These are phyloP conservation scores for Boletales sp. DNA, from an alignment of 768 basidiomycete genomes.

Conservation along the genomic window DNA sequence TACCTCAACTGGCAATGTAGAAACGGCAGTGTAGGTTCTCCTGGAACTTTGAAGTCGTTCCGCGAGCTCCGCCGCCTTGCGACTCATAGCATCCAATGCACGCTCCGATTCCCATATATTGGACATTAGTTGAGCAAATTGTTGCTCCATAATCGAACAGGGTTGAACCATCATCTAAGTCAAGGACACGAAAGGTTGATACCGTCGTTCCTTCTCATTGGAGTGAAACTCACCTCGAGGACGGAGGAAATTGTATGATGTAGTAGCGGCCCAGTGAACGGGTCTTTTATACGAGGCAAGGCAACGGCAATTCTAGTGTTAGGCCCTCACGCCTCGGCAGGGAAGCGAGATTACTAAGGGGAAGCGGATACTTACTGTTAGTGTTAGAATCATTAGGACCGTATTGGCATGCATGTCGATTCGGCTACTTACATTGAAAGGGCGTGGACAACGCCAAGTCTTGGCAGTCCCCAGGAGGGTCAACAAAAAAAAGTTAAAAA, in stretches of 20 bases:
- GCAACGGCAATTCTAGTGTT: slow-evolving; percentile 2
- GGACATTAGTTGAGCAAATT: slow-evolving; percentile 16
- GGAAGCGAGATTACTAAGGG: slow-evolving; percentile 6
- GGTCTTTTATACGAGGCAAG: slow-evolving; percentile 8
- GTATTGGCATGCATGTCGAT: neutral
- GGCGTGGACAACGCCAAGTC: neutral
- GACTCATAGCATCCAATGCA: slow-evolving; percentile 17
- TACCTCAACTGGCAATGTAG: slow-evolving; percentile 25
- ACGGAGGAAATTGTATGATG: neutral
- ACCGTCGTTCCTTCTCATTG: neutral
- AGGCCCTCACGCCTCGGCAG: neutral
- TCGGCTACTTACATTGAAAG: neutral
- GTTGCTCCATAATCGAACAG: slow-evolving; percentile 8
- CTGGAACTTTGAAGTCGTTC: slow-evolving; percentile 1
- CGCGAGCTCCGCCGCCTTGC: slow-evolving; percentile 13
- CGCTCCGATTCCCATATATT: slow-evolving; percentile 17
- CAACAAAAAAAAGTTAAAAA: too few relatives aligned
- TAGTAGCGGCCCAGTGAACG: neutral
- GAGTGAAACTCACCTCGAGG: slow-evolving; percentile 9
- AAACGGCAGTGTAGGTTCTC: slow-evolving; percentile 5
- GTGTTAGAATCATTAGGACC: neutral
- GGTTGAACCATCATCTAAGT: slow-evolving; percentile 10
- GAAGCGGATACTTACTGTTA: too few relatives aligned
- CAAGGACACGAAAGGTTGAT: neutral
- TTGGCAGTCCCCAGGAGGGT: neutral